Conservation (phyloP, 2,329 filamentous ascomycete species). For the Penicillium sp. region DNA sequence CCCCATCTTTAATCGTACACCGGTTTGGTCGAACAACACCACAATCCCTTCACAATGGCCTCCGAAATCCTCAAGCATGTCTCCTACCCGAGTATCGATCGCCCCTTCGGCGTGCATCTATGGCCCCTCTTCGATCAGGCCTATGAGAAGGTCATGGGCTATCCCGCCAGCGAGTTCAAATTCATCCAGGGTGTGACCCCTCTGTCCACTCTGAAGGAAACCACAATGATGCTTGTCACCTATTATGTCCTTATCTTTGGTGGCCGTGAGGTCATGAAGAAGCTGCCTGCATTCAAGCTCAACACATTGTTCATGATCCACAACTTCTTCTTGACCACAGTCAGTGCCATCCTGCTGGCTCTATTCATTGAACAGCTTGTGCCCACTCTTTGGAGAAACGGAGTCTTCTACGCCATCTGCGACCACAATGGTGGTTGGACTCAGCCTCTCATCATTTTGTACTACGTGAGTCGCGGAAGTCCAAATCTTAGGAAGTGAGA, state of each 20-base stretch:
- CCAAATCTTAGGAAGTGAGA: not conserved
- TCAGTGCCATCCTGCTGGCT: conserved; percentile 73
- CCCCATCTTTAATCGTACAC: not conserved
- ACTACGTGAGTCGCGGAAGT: conserved; percentile 69
- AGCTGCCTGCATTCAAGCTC: conserved; percentile 77
- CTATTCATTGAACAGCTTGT: conserved; percentile 91
- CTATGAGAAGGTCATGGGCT: conserved; percentile 72
- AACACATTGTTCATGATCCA: conserved; percentile 89
- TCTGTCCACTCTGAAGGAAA: conserved; percentile 84
- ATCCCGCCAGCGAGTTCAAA: conserved; percentile 78
- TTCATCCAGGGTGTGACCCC: conserved; percentile 79
- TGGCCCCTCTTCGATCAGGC: conserved; percentile 94
- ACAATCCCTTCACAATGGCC: conserved; percentile 42
- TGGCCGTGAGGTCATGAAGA: conserved; percentile 87
- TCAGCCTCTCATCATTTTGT: conserved; percentile 83
- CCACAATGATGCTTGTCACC: conserved; percentile 71
- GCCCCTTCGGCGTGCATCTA: conserved; percentile 83
- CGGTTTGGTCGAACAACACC: conserved; percentile 6
- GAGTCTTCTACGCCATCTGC: conserved; percentile 87
- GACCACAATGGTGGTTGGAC: conserved; percentile 79
- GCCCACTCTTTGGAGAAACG: conserved; percentile 72
- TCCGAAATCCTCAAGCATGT: conserved; percentile 47
- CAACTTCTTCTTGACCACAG: conserved; percentile 87
- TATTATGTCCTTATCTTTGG: conserved; percentile 96
- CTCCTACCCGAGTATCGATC: conserved; percentile 76